phyloP scores from a whole-genome alignment of 2,329 filamentous ascomycete genomes.

The Talaromyces islandicus region DNA sequence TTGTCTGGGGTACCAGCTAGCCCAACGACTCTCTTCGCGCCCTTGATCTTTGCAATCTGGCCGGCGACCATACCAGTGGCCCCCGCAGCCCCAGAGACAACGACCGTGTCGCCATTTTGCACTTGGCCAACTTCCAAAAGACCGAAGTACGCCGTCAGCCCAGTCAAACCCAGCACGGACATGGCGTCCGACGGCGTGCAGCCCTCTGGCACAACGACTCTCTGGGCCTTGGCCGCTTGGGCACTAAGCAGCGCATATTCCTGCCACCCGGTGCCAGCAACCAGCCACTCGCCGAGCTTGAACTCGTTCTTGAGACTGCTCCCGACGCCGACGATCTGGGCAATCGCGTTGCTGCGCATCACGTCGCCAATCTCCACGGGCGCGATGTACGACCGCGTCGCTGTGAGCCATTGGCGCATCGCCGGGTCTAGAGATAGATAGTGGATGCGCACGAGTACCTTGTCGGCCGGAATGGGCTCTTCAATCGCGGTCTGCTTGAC shows the following conservation, averaged over 20 bases:
- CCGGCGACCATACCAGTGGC: constrained; percentile 71
- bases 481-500: constrained; percentile 22
- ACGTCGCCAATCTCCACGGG: constrained; percentile 62
- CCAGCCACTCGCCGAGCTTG: constrained; percentile 42
- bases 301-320: constrained; percentile 30
- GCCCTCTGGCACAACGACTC: constrained; percentile 39
- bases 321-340: constrained; percentile 54
- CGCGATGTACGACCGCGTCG: constrained; percentile 57
- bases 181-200: constrained; percentile 55
- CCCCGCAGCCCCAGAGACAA: constrained; percentile 71
- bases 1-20: constrained; percentile 63
- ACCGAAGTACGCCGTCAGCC: constrained; percentile 71
- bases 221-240: constrained; percentile 37
- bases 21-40: constrained; percentile 56
- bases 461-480: constrained; percentile 39
- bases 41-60: constrained; percentile 71
- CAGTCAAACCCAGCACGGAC: constrained; percentile 59
- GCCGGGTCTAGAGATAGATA: constrained; percentile 68
- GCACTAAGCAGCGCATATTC: constrained; percentile 57
- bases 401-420: constrained; percentile 67
- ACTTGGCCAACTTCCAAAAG: constrained; percentile 63
- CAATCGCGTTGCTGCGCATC: constrained; percentile 61
- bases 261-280: constrained; percentile 58
- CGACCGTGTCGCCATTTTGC: constrained; percentile 65
- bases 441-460: constrained; percentile 55